A percentile compares a stretch with the other conserved stretches of the same genome.
Evolutionary conservation across 192 early-diverging fungal species (phyloP).

Genomic region (Dissophora ornata): DNA sequence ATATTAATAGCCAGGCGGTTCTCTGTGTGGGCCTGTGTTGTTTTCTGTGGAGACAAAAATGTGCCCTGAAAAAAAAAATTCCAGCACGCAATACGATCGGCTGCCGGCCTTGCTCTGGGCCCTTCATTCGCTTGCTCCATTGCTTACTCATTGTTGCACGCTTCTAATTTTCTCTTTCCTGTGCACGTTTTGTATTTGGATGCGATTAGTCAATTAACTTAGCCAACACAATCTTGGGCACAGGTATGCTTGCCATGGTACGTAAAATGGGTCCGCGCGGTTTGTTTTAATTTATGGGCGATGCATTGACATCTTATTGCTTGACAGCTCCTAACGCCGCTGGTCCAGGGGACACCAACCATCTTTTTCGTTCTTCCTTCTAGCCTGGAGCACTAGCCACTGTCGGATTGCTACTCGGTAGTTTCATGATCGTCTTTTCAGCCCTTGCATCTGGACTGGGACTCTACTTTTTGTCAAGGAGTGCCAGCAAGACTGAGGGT

Average conservation of each 20-base stretch:
- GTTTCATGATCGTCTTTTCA: conserved; percentile 82
- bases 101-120: background rate
- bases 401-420: conserved; percentile 85
- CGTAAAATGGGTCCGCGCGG: too few species aligned
- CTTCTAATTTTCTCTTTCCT: too few species aligned
- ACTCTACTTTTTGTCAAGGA: conserved; percentile 82
- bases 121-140: background rate
- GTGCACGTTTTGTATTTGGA: background rate
- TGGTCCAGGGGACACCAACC: too few species aligned
- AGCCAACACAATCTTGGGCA: conserved; percentile 96
- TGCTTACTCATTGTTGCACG: background rate
- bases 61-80: too few species aligned
- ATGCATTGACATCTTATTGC: too few species aligned
- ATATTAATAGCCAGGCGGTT: conserved; percentile 3
- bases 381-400: conserved; percentile 88
- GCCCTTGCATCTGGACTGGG: conserved; percentile 82
- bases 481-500: conserved; percentile 80
- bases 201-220: conserved; percentile 75
- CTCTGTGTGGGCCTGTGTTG: too few species aligned
- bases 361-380: background rate
- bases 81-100: too few species aligned
- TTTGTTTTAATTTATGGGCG: too few species aligned
- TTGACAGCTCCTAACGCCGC: too few species aligned
- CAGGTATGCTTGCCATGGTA: conserved; percentile 98
- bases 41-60: too few species aligned